A percentile compares a stretch with the other conserved stretches of the same genome.
Evolutionary conservation across 148 eudicot genomes (phyloP).

Genomic region (Rhododendron henanense): DNA sequence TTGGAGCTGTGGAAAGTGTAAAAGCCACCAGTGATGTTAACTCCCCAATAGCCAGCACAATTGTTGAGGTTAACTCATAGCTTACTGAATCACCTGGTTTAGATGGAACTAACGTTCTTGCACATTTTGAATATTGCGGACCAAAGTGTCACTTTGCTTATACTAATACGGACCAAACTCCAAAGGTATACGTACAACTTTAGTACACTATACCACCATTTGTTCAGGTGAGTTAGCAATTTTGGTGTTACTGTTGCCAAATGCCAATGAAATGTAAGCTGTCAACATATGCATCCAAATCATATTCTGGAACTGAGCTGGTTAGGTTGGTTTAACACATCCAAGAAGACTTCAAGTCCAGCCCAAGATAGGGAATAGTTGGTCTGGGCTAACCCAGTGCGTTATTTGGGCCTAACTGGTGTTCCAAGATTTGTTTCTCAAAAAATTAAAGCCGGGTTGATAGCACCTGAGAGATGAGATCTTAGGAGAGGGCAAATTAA

Average conservation of each 20-base stretch:
- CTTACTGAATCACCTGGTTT: constrained; percentile 75
- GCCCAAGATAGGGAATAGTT: background rate
- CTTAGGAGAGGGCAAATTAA: background rate
- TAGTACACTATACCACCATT: too few species aligned
- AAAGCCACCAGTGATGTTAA: constrained; percentile 86
- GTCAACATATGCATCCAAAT: background rate
- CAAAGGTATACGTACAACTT: background rate
- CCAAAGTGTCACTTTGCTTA: background rate
- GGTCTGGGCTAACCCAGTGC: background rate
- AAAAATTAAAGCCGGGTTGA: too few species aligned
- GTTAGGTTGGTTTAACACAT: background rate
- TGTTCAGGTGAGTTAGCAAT: background rate
- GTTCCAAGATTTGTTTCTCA: background rate
- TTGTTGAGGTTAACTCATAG: constrained; percentile 78
- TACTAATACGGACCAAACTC: background rate
- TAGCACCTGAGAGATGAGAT: too few species aligned
- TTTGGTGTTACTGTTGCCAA: background rate
- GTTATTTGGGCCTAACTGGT: background rate
- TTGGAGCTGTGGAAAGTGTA: constrained; percentile 93
- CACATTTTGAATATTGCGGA: background rate
- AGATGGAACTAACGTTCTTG: background rate
- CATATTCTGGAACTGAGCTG: background rate
- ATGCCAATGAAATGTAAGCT: background rate
- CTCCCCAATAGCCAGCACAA: constrained; percentile 82
- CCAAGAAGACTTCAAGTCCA: background rate